Evolutionary conservation across 306 rosid genomes (phyloP), one percentile per base, ranked within the genome.

Genomic region (Cucurbita ficifolia): DNA sequence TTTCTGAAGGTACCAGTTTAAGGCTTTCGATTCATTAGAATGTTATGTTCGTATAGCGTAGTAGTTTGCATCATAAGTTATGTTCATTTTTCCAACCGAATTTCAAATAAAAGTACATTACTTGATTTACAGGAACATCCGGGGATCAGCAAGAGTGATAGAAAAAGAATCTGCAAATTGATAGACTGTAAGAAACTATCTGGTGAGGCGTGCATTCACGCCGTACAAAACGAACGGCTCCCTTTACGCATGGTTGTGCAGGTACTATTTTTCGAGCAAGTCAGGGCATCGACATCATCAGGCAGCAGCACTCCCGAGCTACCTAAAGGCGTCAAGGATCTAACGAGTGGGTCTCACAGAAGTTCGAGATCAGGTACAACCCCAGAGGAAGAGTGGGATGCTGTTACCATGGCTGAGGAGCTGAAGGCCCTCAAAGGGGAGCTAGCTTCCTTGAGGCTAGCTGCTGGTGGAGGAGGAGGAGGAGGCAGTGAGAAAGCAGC

Each of bases 261-360:
- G 83, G 91, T 95, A 75, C 88, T 95, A 72, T 91, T 88, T 67
- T 95, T 95, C 16, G 99, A 91, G 90, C 99, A 95, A 77, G 89
- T 91, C 18, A 85, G 96, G 72, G 84, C 86, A 1, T 82, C 95
- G 1, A 85, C 87, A 43, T 85, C 92, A 61, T 95, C 99, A 0
- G 99, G 99, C 55, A 81, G 90, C 70, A 91, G 92, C 91, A 95
- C 99, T 39, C 97, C 99, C 1, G 99, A 91, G 89, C 81, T 89
- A 33, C 85, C 90, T 39, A 89, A 74, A 76, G 93, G 90, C 80
- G 82, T 84, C 62, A 89, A 83, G 82, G 96, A 91, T 54, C 80
- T 86, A 72, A 86, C 81, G 64, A 85, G 81, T 39, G 90, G 83
- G 10, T 90, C 97, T 22, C 87, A 87, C 10, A 84, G 96, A 29